Conservation (phyloP, 176 grass and related monocot genomes). For the Triticum aestivum region DNA sequence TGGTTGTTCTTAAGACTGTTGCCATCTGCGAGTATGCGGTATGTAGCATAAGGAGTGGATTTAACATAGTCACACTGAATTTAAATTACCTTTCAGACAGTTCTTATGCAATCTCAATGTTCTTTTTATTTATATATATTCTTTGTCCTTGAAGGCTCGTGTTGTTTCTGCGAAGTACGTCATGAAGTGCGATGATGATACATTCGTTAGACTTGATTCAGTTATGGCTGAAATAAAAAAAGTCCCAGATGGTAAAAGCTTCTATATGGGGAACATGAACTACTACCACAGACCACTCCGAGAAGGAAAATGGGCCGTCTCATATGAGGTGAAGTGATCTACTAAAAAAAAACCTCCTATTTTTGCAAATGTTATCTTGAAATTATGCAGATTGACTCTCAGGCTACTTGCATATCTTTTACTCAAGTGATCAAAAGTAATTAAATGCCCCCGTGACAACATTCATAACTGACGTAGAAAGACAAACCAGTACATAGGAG, state of each 20-base stretch:
- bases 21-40: conserved; percentile 79
- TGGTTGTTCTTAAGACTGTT: conserved; percentile 80
- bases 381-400: not conserved
- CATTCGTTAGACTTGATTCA: conserved; percentile 62
- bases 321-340: conserved; percentile 57
- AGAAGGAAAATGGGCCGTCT: conserved; percentile 76
- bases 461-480: not conserved
- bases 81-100: conserved; percentile 14
- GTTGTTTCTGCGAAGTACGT: conserved; percentile 52
- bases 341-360: not conserved
- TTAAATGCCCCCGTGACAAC: not conserved
- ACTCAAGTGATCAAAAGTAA: conserved; percentile 1
- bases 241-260: conserved; percentile 55
- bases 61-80: conserved; percentile 2
- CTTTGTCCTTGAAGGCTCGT: conserved; percentile 41
- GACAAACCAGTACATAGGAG: not conserved
- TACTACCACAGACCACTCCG: conserved; percentile 68
- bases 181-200: conserved; percentile 88
- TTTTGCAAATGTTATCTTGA: not conserved
- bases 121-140: not conserved
- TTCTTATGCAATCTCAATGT: not conserved
- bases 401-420: not conserved
- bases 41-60: conserved; percentile 26
- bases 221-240: conserved; percentile 55
- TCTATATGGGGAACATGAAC: conserved; percentile 79